Base-by-base conservation (phyloP, 495 filamentous ascomycete genomes). In the Neurospora tetraspora region DNA sequence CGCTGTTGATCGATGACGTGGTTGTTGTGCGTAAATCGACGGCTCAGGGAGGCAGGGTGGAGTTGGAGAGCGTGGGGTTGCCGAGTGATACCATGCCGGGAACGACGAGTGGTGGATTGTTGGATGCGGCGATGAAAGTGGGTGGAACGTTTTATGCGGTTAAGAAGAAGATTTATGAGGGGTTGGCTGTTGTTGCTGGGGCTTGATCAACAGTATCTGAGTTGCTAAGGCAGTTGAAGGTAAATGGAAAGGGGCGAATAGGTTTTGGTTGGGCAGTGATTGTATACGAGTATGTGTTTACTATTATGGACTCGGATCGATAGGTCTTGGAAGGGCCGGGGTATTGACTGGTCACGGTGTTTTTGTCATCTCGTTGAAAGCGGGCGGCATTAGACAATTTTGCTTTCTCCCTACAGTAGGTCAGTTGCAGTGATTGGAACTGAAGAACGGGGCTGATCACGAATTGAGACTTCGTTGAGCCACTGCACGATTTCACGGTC, bases 11-110 rank as follows among this genome's bases (percentile, higher is more conserved):
- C 70, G 94, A 98, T 76, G 92, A 92, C 18, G 85, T 86, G 7
- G 94, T 98, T 7, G 92, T 93, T 8, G 95, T 99, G 47, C 86
- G 94, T 70, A 99, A 99, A 82, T 91, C 89, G 5, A 91, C 89
- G 0, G 92, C 92, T 5, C 53, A 65, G 27, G 53, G 53, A 5
- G 96, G 94, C 0, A 87, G 88, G 77, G 92, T 99, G 72, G 96
- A 98, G 82, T 87, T 98, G 45, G 96, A 98, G 80, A 93, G 92
- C 47, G 88, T 91, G 18, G 89, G 86, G 70, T 82, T 86, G 71
- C 82, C 83, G 10, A 74, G 40, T 34, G 27, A 69, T 61, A 36
- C 69, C 2, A 37, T 31, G 39, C 12, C 43, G 40, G 31, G 40
- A 38, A 59, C 36, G 42, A 43, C 20, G 39, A 12, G 34, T 43